Base-by-base conservation (phyloP, 257 asterid species). In the Salvia splendens region DNA sequence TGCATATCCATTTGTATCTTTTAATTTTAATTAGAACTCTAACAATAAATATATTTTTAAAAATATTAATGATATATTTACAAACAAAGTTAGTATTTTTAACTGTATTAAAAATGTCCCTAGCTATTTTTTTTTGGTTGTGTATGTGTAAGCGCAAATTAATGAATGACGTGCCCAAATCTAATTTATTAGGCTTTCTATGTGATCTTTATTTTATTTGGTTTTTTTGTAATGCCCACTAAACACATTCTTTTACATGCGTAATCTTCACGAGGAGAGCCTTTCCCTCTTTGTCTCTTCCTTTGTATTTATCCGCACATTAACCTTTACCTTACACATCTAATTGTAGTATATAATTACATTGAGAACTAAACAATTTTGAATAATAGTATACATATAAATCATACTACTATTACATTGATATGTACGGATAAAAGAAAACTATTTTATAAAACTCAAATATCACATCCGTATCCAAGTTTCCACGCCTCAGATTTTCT, bases 201-300 rank as follows among this genome's bases (percentile, higher is more conserved):
- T 3, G 5, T 6, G 5, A 11, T 12, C n/a, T 40, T 11, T 20
- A 12, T 8, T 8, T 48, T 43, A 1, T 43, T 33, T n/a, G 5
- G 2, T 41, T 59, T 5, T 16, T 32, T 54, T 12, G 52, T 60
- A 9, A 61, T 71, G 75, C 72, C 79, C 75, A 69, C 79, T 17
- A 36, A 38, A 67, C 71, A 47, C 48, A 42, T 47, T 38, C 42
- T 55, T 40, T 35, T 62, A 67, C 79, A 75, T 75, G 75, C 79
- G 75, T 57, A 75, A 68, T 69, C 75, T 75, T 64, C 67, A 64
- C 28, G 11, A 59, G 55, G 11, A 28, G 41, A 1, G 24, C 55
- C 15, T 63, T 17, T 45, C 66, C 35, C 63, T 33, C 1, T 62
- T 61, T 68, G 74, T 74, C 74, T 24, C 30, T 24, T 0, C 30